phyloP scores from a whole-genome alignment of 257 asterid species.

The Salvia splendens region DNA sequence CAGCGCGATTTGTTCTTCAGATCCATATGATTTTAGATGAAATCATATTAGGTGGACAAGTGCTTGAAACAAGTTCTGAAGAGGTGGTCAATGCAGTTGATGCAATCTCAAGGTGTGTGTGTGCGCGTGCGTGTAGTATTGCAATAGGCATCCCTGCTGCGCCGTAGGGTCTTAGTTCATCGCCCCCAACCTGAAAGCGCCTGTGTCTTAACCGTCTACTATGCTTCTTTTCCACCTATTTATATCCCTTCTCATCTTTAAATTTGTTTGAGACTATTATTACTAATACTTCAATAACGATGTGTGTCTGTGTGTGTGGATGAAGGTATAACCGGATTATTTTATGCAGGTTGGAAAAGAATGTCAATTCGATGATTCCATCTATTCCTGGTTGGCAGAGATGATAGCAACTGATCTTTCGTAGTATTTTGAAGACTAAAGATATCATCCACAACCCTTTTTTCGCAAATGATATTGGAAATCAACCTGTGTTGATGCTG shows the following conservation, averaged over 20 bases:
- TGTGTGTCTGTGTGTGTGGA: background rate
- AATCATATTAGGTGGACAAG: conserved; percentile 93
- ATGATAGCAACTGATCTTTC: conserved; percentile 46
- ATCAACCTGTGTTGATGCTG: background rate
- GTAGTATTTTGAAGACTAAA: conserved; percentile 20
- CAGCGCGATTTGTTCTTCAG: conserved; percentile 42
- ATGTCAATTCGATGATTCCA: conserved; percentile 47
- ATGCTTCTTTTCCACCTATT: background rate
- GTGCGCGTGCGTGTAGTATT: too few species aligned
- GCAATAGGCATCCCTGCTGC: background rate
- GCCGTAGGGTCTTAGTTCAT: background rate
- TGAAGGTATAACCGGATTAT: conserved; percentile 5
- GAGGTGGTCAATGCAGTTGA: conserved; percentile 79
- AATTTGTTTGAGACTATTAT: background rate
- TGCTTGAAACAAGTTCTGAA: conserved; percentile 79
- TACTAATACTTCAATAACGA: background rate
- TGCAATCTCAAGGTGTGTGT: conserved; percentile 60
- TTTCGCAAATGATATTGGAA: conserved; percentile 1
- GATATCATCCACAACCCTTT: background rate
- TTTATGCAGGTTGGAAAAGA: conserved; percentile 67
- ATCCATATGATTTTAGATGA: conserved; percentile 91
- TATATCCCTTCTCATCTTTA: background rate
- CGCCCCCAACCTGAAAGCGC: background rate
- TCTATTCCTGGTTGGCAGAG: conserved; percentile 68
- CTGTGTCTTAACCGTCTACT: background rate